Conservation (phyloP, 2,329 filamentous ascomycete species). For the Aspergillus spinulosporus region DNA sequence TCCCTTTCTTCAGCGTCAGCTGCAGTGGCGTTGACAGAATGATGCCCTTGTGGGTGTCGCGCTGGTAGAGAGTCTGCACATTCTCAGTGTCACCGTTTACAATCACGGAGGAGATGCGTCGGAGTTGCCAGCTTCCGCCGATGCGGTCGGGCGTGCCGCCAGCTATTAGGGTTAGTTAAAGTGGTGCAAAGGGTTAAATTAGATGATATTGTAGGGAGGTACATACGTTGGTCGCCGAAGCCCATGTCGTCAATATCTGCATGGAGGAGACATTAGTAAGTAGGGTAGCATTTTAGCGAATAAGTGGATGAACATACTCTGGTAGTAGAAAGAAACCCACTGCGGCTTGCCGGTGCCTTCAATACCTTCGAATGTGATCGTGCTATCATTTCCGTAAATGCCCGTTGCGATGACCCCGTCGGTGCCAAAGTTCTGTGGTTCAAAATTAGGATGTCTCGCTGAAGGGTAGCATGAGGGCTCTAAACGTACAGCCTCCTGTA, state of each 20-base stretch:
- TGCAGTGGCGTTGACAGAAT: constrained; percentile 59
- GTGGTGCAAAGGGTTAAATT: background rate
- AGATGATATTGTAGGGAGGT: background rate
- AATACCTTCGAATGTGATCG: constrained; percentile 52
- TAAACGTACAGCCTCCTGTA: constrained; percentile 51
- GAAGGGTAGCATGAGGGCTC: background rate
- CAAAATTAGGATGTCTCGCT: background rate
- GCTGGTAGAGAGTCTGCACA: constrained; percentile 54
- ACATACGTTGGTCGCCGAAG: constrained; percentile 29
- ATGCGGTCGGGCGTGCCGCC: constrained; percentile 61
- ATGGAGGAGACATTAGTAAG: background rate
- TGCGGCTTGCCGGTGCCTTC: constrained; percentile 54
- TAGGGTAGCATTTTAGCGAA: background rate
- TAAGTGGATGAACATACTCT: constrained; percentile 34
- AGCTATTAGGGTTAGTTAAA: constrained; percentile 28
- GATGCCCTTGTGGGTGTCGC: constrained; percentile 61
- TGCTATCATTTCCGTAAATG: constrained; percentile 58
- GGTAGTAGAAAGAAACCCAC: constrained; percentile 61
- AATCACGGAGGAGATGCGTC: constrained; percentile 61
- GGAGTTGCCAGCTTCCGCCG: constrained; percentile 59
- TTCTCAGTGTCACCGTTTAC: constrained; percentile 55
- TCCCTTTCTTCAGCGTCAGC: constrained; percentile 55
- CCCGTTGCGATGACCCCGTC: constrained; percentile 52
- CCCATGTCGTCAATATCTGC: constrained; percentile 28
- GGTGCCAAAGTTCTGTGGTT: constrained; percentile 47